Percentiles rank a stretch among this genome's conserved stretches.
Conservation (phyloP, 2,329 filamentous ascomycete genomes). For the Venturia nashicola region DNA sequence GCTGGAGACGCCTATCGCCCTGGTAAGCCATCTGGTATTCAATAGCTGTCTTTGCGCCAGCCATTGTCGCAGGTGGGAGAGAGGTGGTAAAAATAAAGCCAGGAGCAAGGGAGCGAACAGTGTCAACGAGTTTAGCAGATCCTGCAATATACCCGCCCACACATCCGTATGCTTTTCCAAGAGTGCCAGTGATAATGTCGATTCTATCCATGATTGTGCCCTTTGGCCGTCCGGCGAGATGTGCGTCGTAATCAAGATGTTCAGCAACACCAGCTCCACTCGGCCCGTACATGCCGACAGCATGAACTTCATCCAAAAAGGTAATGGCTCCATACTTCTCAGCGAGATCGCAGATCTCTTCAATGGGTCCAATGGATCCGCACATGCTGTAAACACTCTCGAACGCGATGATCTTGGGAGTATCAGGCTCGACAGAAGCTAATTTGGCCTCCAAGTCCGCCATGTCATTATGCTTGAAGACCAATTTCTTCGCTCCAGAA, state of each 20-base stretch:
- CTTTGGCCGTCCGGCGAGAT: constrained; percentile 57
- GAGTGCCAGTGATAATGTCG: constrained; percentile 94
- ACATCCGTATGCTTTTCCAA: constrained; percentile 95
- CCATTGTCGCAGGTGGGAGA: constrained; percentile 92
- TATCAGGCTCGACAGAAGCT: constrained; percentile 68
- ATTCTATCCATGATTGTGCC: constrained; percentile 91
- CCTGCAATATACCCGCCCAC: constrained; percentile 97
- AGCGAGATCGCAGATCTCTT: constrained; percentile 87
- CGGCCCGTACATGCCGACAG: constrained; percentile 97
- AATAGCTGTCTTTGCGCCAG: constrained; percentile 80
- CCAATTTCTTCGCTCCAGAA: constrained; percentile 91
- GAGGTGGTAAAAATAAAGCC: constrained; percentile 99
- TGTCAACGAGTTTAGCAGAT: constrained; percentile 74
- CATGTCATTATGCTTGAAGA: constrained; percentile 98
- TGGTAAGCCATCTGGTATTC: constrained; percentile 82
- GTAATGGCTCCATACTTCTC: constrained; percentile 97
- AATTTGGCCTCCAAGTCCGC: constrained; percentile 85
- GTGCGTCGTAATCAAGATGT: constrained; percentile 87
- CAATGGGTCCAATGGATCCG: constrained; percentile 90
- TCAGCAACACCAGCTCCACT: constrained; percentile 92
- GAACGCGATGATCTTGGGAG: constrained; percentile 96
- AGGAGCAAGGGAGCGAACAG: constrained; percentile 84
- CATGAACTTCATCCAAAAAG: constrained; percentile 96
- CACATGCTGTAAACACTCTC: constrained; percentile 99
- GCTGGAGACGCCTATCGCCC: constrained; percentile 82